Evolutionary conservation across 2,329 filamentous ascomycete species (phyloP).

Genomic region (Cercospora brassicicola): DNA sequence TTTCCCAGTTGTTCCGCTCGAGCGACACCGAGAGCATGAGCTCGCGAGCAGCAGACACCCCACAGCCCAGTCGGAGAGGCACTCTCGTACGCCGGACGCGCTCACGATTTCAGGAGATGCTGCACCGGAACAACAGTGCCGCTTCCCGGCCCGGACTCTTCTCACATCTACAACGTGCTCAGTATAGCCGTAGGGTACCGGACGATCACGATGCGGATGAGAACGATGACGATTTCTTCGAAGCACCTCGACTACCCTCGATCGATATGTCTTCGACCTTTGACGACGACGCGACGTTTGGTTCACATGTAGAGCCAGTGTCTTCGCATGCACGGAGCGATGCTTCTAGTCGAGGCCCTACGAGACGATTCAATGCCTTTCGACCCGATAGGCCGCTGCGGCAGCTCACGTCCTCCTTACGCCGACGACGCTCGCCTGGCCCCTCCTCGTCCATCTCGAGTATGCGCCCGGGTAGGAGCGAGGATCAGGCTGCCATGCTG

Average conservation of each 20-base stretch:
- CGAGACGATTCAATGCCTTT: conserved; percentile 33
- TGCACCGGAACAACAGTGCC: conserved; percentile 24
- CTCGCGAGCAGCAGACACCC: conserved; percentile 6
- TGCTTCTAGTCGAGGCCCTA: conserved; percentile 34
- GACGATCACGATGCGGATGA: conserved; percentile 17
- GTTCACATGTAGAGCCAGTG: conserved; percentile 26
- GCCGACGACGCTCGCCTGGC: conserved; percentile 54
- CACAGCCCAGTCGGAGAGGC: conserved; percentile 13
- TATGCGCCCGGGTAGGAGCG: conserved; percentile 48
- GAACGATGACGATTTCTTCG: conserved; percentile 24
- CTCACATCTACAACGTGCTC: conserved; percentile 29
- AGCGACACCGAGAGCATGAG: conserved; percentile 10
- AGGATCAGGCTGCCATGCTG: conserved; percentile 63
- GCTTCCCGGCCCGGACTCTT: conserved; percentile 23
- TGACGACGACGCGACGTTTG: conserved; percentile 42
- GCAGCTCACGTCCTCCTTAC: conserved; percentile 48
- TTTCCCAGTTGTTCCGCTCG: conserved; percentile 18
- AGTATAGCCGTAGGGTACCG: conserved; percentile 30
- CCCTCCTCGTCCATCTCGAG: conserved; percentile 22
- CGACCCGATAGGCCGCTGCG: conserved; percentile 41
- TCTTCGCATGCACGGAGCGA: conserved; percentile 28
- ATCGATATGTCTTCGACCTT: conserved; percentile 35
- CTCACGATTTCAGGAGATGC: conserved; percentile 28
- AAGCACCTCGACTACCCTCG: conserved; percentile 36
- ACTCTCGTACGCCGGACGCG: conserved; percentile 27